Evolutionary conservation across 768 basidiomycete species (phyloP).

Genomic region (Hygrocybe punicea): DNA sequence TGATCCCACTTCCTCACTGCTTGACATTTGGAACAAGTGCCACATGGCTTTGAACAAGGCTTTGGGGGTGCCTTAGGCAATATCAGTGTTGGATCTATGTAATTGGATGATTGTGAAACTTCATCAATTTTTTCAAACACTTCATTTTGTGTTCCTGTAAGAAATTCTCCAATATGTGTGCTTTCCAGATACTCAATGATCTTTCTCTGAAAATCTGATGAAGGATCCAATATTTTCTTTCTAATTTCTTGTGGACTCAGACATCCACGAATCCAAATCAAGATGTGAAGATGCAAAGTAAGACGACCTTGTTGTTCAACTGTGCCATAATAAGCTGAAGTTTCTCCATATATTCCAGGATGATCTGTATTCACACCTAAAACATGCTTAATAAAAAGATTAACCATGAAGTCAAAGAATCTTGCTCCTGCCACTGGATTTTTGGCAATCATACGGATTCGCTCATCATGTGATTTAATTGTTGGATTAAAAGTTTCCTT

Average conservation of each 20-base stretch:
- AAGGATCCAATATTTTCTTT: slow-evolving; percentile 21
- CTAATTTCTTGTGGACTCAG: slow-evolving; percentile 34
- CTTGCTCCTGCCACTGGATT: slow-evolving; percentile 31
- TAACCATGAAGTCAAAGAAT: slow-evolving; percentile 27
- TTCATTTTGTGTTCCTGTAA: slow-evolving; percentile 24
- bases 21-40: slow-evolving; percentile 7
- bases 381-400: slow-evolving; percentile 24
- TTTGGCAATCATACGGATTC: slow-evolving; percentile 18
- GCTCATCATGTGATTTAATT: slow-evolving; percentile 4
- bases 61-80: slow-evolving; percentile 20
- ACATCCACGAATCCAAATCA: slow-evolving; percentile 34
- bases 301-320: slow-evolving; percentile 38
- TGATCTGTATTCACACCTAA: slow-evolving; percentile 18
- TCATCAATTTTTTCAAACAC: slow-evolving; percentile 11
- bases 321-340: slow-evolving; percentile 29
- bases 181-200: slow-evolving; percentile 26
- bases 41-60: slow-evolving; percentile 10
- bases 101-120: slow-evolving; percentile 1
- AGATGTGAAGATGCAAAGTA: slow-evolving; percentile 37
- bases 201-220: slow-evolving; percentile 17
- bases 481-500: slow-evolving; percentile 15
- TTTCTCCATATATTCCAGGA: slow-evolving; percentile 27
- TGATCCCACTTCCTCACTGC: slow-evolving; percentile 15
- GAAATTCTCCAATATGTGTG: slow-evolving; percentile 28
- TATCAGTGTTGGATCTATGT: slow-evolving; percentile 21